These are phyloP conservation scores for Funneliformis mosseae DNA, from an alignment of 192 early-diverging fungal genomes.

Conservation along the genomic window DNA sequence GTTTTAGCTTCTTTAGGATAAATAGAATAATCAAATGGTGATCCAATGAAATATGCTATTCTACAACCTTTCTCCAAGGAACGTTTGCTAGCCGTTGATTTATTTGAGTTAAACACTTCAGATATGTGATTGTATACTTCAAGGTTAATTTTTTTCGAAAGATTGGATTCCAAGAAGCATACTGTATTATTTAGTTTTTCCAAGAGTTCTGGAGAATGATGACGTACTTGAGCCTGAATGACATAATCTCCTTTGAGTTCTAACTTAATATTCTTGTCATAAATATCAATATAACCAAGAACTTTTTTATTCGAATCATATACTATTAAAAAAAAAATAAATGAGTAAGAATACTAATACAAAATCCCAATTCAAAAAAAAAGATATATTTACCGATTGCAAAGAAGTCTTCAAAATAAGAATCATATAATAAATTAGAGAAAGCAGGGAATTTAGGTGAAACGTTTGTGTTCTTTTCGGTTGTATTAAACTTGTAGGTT, in stretches of 20 bases:
- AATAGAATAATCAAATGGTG: slow-evolving; percentile 48
- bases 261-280: slow-evolving; percentile 69
- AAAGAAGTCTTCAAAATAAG: slow-evolving; percentile 68
- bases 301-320: slow-evolving; percentile 83
- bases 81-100: slow-evolving; percentile 45
- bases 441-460: slow-evolving; percentile 62
- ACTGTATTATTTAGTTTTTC: slow-evolving; percentile 71
- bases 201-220: slow-evolving; percentile 66
- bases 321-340: slow-evolving; percentile 48
- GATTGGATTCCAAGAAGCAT: slow-evolving; percentile 64
- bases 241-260: slow-evolving; percentile 81
- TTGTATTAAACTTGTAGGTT: slow-evolving; percentile 69
- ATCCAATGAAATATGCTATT: slow-evolving; percentile 60
- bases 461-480: slow-evolving; percentile 57
- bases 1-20: slow-evolving; percentile 72
- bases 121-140: slow-evolving; percentile 57
- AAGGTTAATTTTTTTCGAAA: slow-evolving; percentile 59
- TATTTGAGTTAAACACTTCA: slow-evolving; percentile 53
- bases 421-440: slow-evolving; percentile 77
- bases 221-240: slow-evolving; percentile 77
- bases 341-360: background rate
- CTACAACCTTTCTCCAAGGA: slow-evolving; percentile 55
- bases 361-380: background rate
- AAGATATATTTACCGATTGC: slow-evolving; percentile 47
- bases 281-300: slow-evolving; percentile 70